Conservation (phyloP, 2,329 filamentous ascomycete genomes). For the Trichothecium roseum region DNA sequence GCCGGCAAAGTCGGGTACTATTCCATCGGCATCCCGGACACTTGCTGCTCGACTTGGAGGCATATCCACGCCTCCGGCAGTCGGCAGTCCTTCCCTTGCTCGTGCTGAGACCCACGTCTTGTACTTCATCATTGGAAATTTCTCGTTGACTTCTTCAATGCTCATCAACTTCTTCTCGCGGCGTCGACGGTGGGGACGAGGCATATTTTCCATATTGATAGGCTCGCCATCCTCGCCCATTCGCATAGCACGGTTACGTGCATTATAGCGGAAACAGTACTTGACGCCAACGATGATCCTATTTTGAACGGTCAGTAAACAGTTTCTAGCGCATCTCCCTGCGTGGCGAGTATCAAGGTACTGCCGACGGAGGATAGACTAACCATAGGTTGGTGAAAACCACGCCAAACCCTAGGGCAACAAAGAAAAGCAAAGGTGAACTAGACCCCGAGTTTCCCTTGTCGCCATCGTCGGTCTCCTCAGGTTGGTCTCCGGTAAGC, state of each 20-base stretch:
- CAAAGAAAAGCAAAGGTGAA: conserved; percentile 61
- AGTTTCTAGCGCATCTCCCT: neutral
- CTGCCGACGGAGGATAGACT: conserved; percentile 20
- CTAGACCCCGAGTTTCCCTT: conserved; percentile 20
- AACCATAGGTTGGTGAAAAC: conserved; percentile 99
- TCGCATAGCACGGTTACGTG: conserved; percentile 74
- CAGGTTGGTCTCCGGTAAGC: conserved; percentile 9
- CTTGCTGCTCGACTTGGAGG: conserved; percentile 65
- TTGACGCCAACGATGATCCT: conserved; percentile 99
- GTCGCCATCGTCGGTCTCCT: conserved; percentile 4
- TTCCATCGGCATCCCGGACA: conserved; percentile 55
- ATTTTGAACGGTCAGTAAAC: too few relatives aligned
- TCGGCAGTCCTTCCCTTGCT: conserved; percentile 73
- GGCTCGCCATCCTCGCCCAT: conserved; percentile 74
- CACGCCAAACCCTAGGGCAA: conserved; percentile 91
- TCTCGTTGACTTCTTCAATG: conserved; percentile 97
- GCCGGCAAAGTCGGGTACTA: conserved; percentile 31
- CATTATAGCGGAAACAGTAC: conserved; percentile 98
- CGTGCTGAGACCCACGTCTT: conserved; percentile 85
- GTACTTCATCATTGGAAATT: conserved; percentile 93
- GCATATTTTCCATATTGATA: conserved; percentile 79
- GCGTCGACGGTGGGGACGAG: conserved; percentile 71
- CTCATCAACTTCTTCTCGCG: conserved; percentile 98
- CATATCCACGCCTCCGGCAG: conserved; percentile 71
- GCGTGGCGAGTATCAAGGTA: too few relatives aligned